A percentile compares a stretch with the other conserved stretches of the same genome.
Evolutionary conservation across 768 basidiomycete species (phyloP).

Genomic region (Boletus vermiculosoides): DNA sequence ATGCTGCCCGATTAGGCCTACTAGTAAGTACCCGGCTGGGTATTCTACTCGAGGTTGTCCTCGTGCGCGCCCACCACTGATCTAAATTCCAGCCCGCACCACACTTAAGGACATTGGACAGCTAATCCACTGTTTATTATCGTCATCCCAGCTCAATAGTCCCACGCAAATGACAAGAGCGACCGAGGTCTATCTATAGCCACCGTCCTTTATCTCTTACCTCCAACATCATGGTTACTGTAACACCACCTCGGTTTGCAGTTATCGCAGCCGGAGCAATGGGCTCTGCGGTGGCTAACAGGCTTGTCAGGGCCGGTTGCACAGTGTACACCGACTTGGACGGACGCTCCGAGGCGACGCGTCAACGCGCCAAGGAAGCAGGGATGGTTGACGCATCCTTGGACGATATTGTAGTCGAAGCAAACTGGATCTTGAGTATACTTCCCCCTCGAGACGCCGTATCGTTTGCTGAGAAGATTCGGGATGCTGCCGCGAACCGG

Average conservation of each 20-base stretch:
- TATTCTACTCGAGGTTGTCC: conserved; percentile 8
- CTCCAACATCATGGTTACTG: conserved; percentile 16
- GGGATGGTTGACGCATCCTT: conserved; percentile 47
- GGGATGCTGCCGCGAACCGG: conserved; percentile 1
- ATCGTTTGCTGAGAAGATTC: conserved; percentile 40
- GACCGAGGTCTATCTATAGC: conserved; percentile 13
- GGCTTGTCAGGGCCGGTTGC: conserved; percentile 46
- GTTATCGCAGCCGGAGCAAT: conserved; percentile 58
- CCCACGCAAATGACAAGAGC: background rate
- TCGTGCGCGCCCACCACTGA: conserved; percentile 11
- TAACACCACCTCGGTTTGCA: conserved; percentile 35
- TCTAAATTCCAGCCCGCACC: conserved; percentile 21
- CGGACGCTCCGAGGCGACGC: conserved; percentile 51
- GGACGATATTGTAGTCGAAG: conserved; percentile 35
- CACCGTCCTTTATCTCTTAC: conserved; percentile 6
- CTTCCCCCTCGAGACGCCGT: conserved; percentile 55
- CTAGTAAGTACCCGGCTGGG: conserved; percentile 5
- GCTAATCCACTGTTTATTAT: background rate
- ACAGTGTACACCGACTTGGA: conserved; percentile 55
- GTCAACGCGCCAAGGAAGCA: conserved; percentile 47
- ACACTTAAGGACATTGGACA: background rate
- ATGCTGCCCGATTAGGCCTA: conserved; percentile 2
- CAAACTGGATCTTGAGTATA: conserved; percentile 54
- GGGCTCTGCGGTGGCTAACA: conserved; percentile 55
- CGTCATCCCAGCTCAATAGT: background rate